These are phyloP conservation scores for Russula lepida DNA, from an alignment of 768 basidiomycete species.

Conservation along the genomic window DNA sequence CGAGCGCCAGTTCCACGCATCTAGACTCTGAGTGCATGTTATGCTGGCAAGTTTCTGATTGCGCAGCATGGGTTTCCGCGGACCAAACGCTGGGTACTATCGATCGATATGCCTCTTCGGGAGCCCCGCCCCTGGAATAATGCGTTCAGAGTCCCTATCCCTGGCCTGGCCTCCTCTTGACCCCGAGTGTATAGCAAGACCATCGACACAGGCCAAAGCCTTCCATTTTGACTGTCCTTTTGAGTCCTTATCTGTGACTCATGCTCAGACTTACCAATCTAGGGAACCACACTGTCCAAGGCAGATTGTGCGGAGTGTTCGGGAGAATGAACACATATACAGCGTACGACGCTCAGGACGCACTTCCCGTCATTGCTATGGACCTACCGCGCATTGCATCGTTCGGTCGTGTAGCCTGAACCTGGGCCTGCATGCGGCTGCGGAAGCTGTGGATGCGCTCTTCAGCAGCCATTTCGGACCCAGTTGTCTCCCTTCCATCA, in stretches of 20 bases:
- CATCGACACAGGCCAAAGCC: not conserved
- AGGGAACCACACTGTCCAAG: not conserved
- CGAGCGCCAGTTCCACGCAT: not conserved
- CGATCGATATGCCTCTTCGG: constrained; percentile 5
- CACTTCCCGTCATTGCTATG: not conserved
- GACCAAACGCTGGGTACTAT: constrained; percentile 8
- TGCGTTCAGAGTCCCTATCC: not conserved
- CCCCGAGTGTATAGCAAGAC: not conserved
- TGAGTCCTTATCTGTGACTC: not conserved
- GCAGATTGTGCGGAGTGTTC: not conserved
- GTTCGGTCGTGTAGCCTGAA: not conserved
- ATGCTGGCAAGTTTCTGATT: constrained; percentile 1
- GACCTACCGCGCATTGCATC: not conserved
- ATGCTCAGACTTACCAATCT: not conserved
- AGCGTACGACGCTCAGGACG: not conserved
- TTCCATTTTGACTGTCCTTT: not conserved
- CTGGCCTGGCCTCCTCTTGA: not conserved
- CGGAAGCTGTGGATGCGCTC: not conserved
- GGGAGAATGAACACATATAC: not conserved
- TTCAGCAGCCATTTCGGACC: not conserved
- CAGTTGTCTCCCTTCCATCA: not conserved
- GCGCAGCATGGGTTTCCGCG: constrained; percentile 3
- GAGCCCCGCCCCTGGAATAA: constrained; percentile 1
- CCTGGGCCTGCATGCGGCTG: not conserved
- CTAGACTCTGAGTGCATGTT: not conserved